phyloP scores from a whole-genome alignment of 805 yeast genomes.

The Candida ulmi region DNA sequence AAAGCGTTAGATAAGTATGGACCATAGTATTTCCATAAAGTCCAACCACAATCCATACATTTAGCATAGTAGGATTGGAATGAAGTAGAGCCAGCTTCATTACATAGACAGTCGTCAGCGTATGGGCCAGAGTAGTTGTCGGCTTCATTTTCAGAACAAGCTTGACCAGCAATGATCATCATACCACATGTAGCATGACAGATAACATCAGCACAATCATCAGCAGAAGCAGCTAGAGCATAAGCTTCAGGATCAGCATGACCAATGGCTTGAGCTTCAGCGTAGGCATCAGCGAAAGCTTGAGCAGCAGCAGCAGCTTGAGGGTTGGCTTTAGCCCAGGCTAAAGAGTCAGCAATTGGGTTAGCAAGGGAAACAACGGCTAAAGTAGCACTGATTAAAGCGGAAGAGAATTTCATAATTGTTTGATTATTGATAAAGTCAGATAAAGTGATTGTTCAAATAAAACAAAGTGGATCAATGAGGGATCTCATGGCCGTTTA shows the following conservation, averaged over 20 bases:
- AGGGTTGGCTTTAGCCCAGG: conserved; percentile 4
- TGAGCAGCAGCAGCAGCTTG: conserved; percentile 4
- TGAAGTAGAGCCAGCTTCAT: conserved; percentile 4
- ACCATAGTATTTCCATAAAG: conserved; percentile 28
- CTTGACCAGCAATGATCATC: conserved; percentile 23
- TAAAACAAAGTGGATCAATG: no score
- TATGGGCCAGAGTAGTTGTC: conserved; percentile 8
- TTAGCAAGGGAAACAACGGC: background rate
- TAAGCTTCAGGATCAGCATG: conserved; percentile 15
- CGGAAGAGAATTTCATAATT: conserved; percentile 2
- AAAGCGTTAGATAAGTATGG: conserved; percentile 8
- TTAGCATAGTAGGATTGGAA: conserved; percentile 13
- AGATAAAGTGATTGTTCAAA: no score
- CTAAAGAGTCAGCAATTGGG: background rate
- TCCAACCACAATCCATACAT: conserved; percentile 33
- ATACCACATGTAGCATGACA: conserved; percentile 27
- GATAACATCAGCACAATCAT: conserved; percentile 16
- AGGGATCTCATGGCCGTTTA: no score
- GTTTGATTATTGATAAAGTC: no score
- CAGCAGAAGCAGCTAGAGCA: conserved; percentile 17
- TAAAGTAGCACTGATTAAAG: conserved; percentile 1
- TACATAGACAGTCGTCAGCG: conserved; percentile 16
- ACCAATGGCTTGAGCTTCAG: conserved; percentile 3
- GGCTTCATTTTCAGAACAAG: conserved; percentile 16
- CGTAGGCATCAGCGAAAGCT: conserved; percentile 2